Evolutionary conservation across 2,329 filamentous ascomycete genomes (phyloP).

Genomic region (Cordyceps militaris): DNA sequence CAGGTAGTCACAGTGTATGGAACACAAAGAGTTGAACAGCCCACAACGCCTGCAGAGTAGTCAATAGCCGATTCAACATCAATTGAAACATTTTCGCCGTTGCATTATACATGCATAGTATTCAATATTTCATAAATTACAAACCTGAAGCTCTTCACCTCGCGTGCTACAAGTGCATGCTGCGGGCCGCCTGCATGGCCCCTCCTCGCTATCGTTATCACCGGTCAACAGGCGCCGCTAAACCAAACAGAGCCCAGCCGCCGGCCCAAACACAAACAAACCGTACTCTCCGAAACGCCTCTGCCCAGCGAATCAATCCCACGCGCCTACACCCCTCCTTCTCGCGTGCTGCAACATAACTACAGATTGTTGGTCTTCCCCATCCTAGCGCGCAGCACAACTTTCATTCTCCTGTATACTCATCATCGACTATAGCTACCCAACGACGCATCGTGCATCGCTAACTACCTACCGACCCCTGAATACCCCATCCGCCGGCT

Average conservation of each 20-base stretch:
- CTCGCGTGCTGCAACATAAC: background rate
- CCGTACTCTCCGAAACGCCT: background rate
- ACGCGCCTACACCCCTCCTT: background rate
- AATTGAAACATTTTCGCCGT: no score
- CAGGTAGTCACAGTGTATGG: no score
- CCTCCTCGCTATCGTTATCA: constrained; percentile 6
- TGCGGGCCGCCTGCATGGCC: background rate
- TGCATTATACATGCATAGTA: no score
- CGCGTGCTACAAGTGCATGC: background rate
- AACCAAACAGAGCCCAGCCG: background rate
- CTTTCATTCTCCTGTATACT: background rate
- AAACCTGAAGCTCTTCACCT: no score
- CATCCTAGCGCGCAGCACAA: background rate
- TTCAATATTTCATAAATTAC: no score
- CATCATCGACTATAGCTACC: background rate
- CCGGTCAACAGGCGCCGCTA: background rate
- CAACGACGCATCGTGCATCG: background rate
- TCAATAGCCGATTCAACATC: no score
- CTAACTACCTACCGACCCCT: background rate
- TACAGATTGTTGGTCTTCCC: background rate
- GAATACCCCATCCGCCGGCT: background rate
- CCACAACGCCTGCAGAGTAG: no score
- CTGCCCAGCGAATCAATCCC: background rate
- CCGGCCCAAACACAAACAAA: constrained; percentile 7
- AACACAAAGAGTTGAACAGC: no score